Evolutionary conservation across 192 early-diverging fungal species (phyloP), one percentile per base, ranked within the genome.

Genomic region (Allomyces macrogynus): DNA sequence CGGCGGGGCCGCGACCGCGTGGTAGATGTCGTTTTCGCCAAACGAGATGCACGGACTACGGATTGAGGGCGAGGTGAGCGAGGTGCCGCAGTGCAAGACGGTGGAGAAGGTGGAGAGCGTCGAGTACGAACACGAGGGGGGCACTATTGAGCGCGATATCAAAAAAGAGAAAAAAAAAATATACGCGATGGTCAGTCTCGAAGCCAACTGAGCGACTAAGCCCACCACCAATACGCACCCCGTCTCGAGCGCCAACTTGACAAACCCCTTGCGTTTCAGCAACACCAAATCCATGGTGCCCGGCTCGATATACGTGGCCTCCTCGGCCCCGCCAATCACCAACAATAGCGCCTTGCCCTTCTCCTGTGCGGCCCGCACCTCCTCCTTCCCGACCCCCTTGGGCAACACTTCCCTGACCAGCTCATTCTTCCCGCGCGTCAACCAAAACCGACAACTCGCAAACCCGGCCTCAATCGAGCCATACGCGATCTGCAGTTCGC

Each of bases 191-290:
- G 32, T 40, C 5, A 40, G 32, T 40, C 7, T 40, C 26, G 26
- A 27, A 1, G 26, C 26, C 26, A 27, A 4, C 32, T 7, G 32
- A 2, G 8, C 32, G 26, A 27, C 32, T 8, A 27, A 27, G 32
- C 8, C 7, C 32, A 40, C 32, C 4, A 40, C 3, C 3, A 40
- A 40, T 7, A 40, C 32, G 32, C 8, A 40, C 54, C 75, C 75
- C 8, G 68, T 74, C 22, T 66, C 67, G 54, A 77, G 42, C 20
- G 75, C 75, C 11, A 77, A 44, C 69, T 71, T 71, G n/a, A 70
- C 67, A 61, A 77, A 77, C 10, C 75, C 75, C 57, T 72, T 72
- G 5, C 75, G 68, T 62, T 73, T 73, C 20, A 68, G 43, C 43
- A 77, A 27, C 5, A 77, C 73, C 23, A 77, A 64, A 24, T 73